Percentiles rank a stretch among this genome's conserved stretches.
phyloP scores from a whole-genome alignment of 2,329 filamentous ascomycete species.

The Fusarium devonianum region DNA sequence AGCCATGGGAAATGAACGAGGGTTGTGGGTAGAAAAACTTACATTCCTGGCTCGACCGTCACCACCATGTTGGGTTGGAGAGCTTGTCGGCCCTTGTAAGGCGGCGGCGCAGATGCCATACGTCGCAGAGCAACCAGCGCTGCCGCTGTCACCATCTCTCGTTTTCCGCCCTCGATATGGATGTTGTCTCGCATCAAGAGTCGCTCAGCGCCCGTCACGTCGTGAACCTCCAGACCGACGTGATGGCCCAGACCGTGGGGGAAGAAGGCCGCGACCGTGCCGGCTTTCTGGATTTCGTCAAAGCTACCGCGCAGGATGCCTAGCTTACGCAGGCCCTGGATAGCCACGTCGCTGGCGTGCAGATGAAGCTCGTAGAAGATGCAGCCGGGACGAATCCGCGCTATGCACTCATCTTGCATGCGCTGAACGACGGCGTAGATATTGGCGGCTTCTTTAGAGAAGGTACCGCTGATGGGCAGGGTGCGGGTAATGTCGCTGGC shows the following conservation, averaged over 20 bases:
- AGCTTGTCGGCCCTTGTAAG: slow-evolving; percentile 47
- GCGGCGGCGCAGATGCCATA: slow-evolving; percentile 37
- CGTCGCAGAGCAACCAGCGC: slow-evolving; percentile 44
- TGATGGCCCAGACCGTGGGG: slow-evolving; percentile 72
- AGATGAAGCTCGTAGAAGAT: slow-evolving; percentile 76
- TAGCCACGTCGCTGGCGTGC: slow-evolving; percentile 75
- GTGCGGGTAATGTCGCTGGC: slow-evolving; percentile 91
- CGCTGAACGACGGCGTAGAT: slow-evolving; percentile 80
- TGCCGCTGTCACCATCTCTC: slow-evolving; percentile 50
- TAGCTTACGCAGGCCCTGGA: slow-evolving; percentile 72
- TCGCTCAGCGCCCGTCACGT: slow-evolving; percentile 56
- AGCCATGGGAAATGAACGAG: background rate
- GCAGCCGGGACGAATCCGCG: slow-evolving; percentile 71
- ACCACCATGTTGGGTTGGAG: slow-evolving; percentile 72
- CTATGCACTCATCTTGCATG: slow-evolving; percentile 82
- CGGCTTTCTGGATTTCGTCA: slow-evolving; percentile 60
- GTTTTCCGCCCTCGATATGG: slow-evolving; percentile 49
- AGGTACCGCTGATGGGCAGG: slow-evolving; percentile 76
- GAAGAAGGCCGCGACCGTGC: slow-evolving; percentile 68
- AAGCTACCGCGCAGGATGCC: slow-evolving; percentile 74
- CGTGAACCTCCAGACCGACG: slow-evolving; percentile 71
- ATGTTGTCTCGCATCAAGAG: slow-evolving; percentile 44
- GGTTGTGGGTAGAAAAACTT: slow-evolving; percentile 38
- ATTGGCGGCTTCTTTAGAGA: slow-evolving; percentile 70
- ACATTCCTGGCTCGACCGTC: slow-evolving; percentile 80